A percentile compares a stretch with the other conserved stretches of the same genome.
Evolutionary conservation across 805 yeast genomes (phyloP).

Genomic region (Sugiyamaella mastotermitis): DNA sequence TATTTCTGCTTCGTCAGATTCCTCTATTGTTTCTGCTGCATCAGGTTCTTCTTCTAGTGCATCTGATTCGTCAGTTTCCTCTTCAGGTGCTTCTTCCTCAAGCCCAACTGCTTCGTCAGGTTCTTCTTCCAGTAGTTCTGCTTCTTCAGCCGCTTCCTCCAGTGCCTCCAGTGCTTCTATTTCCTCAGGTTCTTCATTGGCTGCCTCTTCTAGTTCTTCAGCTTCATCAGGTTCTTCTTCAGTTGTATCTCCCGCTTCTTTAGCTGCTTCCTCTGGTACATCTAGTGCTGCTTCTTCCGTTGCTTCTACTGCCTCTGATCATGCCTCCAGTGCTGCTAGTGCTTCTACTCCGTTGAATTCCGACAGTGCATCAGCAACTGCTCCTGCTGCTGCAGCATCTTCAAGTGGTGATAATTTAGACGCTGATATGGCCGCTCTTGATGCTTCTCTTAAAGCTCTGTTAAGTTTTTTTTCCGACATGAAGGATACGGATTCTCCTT

Average conservation of each 20-base stretch:
- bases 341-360: not conserved
- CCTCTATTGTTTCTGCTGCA: too few relatives aligned
- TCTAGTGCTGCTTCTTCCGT: not conserved
- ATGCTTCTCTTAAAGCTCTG: not conserved
- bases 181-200: not conserved
- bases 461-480: too few relatives aligned
- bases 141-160: not conserved
- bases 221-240: not conserved
- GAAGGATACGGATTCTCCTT: too few relatives aligned
- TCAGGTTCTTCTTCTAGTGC: too few relatives aligned
- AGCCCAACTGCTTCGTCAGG: not conserved
- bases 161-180: not conserved
- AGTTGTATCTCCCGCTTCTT: not conserved
- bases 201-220: slow-evolving; percentile 1
- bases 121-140: not conserved
- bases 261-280: not conserved
- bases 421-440: not conserved
- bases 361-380: not conserved
- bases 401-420: not conserved
- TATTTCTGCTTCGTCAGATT: too few relatives aligned
- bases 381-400: not conserved
- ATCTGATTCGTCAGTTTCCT: too few relatives aligned
- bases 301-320: not conserved
- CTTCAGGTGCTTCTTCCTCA: too few relatives aligned
- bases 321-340: not conserved